Conservation (phyloP, 306 rosid species). For the Dryas alaskensis region DNA sequence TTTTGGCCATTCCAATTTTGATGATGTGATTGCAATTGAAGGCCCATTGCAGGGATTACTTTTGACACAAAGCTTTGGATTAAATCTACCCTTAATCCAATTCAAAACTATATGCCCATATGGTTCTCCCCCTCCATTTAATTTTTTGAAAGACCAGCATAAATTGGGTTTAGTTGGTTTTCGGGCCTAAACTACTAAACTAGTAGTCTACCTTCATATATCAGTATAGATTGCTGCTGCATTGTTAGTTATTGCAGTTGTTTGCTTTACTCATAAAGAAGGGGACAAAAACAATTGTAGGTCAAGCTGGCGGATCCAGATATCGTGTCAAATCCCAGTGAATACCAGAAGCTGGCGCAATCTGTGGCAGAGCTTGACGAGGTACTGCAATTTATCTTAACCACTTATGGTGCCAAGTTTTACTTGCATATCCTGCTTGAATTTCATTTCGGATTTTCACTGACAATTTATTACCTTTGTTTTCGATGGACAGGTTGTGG, state of each 20-base stretch:
- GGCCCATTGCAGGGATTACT: neutral
- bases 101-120: neutral
- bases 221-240: neutral
- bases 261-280: neutral
- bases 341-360: conserved; percentile 94
- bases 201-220: too few species aligned
- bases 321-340: conserved; percentile 70
- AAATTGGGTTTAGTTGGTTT: neutral
- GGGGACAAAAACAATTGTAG: conserved; percentile 36
- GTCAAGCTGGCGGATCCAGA: conserved; percentile 95
- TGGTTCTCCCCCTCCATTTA: neutral
- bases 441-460: neutral
- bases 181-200: too few species aligned
- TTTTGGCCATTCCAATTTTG: neutral
- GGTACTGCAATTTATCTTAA: conserved; percentile 38
- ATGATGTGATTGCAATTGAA: neutral
- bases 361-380: conserved; percentile 82
- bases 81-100: neutral
- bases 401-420: conserved; percentile 10
- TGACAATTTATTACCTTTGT: conserved; percentile 4
- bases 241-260: neutral
- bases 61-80: neutral
- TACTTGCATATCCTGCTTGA: neutral
- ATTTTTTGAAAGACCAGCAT: neutral
- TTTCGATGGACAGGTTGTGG: conserved; percentile 60